phyloP scores from a whole-genome alignment of 2,329 filamentous ascomycete species.

The Arachnomyces sp. region DNA sequence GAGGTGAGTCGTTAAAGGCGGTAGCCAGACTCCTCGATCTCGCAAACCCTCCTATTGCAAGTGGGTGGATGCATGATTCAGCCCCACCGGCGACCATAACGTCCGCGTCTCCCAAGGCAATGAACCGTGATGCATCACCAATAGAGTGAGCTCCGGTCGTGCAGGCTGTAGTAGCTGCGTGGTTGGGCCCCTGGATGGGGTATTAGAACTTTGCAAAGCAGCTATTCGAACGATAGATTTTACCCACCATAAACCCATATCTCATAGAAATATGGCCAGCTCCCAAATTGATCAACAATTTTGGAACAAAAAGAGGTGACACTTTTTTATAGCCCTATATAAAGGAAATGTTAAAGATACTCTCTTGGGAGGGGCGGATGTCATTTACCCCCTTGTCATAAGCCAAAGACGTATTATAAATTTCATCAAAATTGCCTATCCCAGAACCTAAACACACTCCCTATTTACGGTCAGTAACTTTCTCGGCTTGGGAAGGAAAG shows the following conservation, averaged over 20 bases:
- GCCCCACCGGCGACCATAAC: slow-evolving; percentile 95
- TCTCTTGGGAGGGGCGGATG: neutral
- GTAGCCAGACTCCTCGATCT: slow-evolving; percentile 80
- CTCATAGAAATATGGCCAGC: slow-evolving; percentile 93
- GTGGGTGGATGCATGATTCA: slow-evolving; percentile 90
- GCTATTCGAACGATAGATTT: neutral
- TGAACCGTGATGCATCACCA: slow-evolving; percentile 87
- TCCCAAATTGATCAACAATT: slow-evolving; percentile 87
- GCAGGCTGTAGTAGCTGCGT: slow-evolving; percentile 87
- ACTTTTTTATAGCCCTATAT: slow-evolving; percentile 81
- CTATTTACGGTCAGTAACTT: slow-evolving; percentile 27
- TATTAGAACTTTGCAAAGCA: neutral
- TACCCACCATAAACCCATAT: slow-evolving; percentile 61
- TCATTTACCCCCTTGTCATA: slow-evolving; percentile 63
- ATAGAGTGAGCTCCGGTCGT: slow-evolving; percentile 94
- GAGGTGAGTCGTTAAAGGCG: slow-evolving; percentile 65
- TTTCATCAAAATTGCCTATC: slow-evolving; percentile 87
- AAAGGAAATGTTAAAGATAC: neutral
- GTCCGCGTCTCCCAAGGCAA: slow-evolving; percentile 82
- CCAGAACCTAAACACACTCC: slow-evolving; percentile 92
- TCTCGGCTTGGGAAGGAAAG: neutral
- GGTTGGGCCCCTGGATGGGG: slow-evolving; percentile 66
- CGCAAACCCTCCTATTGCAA: slow-evolving; percentile 87
- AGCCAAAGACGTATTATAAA: slow-evolving; percentile 73
- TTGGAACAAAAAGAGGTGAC: slow-evolving; percentile 86